Evolutionary conservation across 768 basidiomycete genomes (phyloP).

Genomic region (Cyathus striatus): DNA sequence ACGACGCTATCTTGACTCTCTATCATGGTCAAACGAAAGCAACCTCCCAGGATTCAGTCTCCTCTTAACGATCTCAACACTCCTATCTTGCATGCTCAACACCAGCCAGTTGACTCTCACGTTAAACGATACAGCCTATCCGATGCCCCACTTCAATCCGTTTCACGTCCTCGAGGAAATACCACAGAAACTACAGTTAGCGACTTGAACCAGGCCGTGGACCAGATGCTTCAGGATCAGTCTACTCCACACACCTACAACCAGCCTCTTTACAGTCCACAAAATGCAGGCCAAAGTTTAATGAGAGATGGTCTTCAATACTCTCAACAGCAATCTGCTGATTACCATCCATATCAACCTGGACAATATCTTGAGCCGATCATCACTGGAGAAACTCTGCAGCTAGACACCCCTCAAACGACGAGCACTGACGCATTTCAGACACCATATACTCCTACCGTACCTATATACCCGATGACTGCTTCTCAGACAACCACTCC

Average conservation of each 20-base stretch:
- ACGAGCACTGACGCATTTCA: constrained; percentile 18
- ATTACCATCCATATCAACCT: constrained; percentile 49
- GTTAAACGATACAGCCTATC: constrained; percentile 26
- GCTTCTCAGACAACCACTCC: constrained; percentile 13
- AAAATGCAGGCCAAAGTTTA: neutral
- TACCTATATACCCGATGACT: neutral
- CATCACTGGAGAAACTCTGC: constrained; percentile 59
- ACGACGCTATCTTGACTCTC: neutral
- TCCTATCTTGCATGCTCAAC: neutral
- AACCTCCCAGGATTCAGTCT: constrained; percentile 18
- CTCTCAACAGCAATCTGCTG: constrained; percentile 9
- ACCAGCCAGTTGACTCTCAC: constrained; percentile 16
- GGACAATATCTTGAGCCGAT: constrained; percentile 60
- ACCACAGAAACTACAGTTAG: neutral
- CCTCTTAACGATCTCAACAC: constrained; percentile 11
- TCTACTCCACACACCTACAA: no score
- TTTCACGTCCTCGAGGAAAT: constrained; percentile 1
- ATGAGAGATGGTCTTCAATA: no score
- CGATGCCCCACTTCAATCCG: constrained; percentile 15
- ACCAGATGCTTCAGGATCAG: constrained; percentile 12
- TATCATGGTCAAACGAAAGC: constrained; percentile 28
- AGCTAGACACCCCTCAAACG: constrained; percentile 31
- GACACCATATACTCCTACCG: constrained; percentile 20
- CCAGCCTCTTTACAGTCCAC: no score
- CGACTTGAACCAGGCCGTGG: constrained; percentile 12